These are phyloP conservation scores for Amauroascus niger DNA, from an alignment of 2,329 filamentous ascomycete species.

Conservation along the genomic window DNA sequence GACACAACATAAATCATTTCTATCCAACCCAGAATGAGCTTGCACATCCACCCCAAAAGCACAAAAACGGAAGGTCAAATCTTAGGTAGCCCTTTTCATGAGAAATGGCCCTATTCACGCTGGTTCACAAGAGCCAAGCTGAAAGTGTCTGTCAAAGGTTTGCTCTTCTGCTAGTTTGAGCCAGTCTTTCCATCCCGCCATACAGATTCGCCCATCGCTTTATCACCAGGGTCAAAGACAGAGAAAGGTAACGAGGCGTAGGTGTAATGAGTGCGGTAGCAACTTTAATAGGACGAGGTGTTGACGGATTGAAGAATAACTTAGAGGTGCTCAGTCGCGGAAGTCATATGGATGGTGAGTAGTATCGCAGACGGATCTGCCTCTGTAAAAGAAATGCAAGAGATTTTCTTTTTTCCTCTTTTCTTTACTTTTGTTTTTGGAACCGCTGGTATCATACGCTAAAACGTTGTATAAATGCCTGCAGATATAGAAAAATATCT, in stretches of 20 bases:
- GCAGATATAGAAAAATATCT: not conserved
- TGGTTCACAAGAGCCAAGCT: no score
- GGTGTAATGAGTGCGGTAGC: not conserved
- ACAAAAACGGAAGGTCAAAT: not conserved
- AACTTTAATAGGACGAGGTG: not conserved
- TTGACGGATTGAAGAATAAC: not conserved
- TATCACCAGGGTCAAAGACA: not conserved
- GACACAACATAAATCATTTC: not conserved
- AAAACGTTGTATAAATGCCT: slow-evolving; percentile 39
- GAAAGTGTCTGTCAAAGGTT: no score
- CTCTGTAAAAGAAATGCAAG: not conserved
- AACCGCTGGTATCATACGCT: slow-evolving; percentile 30
- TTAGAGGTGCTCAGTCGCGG: not conserved
- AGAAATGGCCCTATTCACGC: not conserved
- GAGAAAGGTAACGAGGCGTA: not conserved
- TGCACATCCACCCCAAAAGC: not conserved
- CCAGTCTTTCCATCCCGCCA: not conserved
- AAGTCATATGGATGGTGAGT: not conserved
- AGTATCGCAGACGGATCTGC: not conserved
- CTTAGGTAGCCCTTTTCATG: no score
- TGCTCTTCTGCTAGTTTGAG: no score
- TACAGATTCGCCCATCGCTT: not conserved
- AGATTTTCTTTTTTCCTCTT: not conserved
- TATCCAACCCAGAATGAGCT: not conserved
- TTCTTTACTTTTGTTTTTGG: not conserved